phyloP scores from a whole-genome alignment of 768 basidiomycete genomes.

The Russula compacta region DNA sequence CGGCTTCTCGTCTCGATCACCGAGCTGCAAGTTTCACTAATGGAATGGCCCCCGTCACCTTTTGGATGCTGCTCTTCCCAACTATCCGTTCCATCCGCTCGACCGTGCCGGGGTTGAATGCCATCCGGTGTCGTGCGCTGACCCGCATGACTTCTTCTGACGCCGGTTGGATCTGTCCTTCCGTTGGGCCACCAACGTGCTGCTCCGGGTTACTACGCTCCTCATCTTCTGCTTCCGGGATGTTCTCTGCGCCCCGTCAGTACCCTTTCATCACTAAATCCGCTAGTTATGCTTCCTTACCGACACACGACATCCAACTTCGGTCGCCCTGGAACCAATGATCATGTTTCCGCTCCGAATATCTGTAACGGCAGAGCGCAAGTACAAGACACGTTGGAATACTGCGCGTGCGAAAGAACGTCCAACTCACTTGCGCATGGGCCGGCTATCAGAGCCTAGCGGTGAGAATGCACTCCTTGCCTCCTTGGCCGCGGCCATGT shows the following conservation, averaged over 20 bases:
- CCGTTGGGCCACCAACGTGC: constrained; percentile 10
- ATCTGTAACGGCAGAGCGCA: too few relatives aligned
- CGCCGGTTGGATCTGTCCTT: constrained; percentile 11
- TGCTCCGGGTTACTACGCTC: not conserved
- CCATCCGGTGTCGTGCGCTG: constrained; percentile 11
- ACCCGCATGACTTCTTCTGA: constrained; percentile 9
- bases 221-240: constrained; percentile 1
- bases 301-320: constrained; percentile 13
- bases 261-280: not conserved
- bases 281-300: not conserved
- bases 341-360: constrained; percentile 17
- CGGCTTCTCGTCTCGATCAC: not conserved
- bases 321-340: constrained; percentile 19
- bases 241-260: constrained; percentile 5
- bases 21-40: constrained; percentile 5
- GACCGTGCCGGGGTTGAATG: constrained; percentile 11
- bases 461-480: constrained; percentile 8
- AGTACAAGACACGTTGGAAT: too few relatives aligned
- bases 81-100: constrained; percentile 16
- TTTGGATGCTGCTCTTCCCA: constrained; percentile 10
- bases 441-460: constrained; percentile 13
- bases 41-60: constrained; percentile 8
- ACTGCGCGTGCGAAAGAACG: not conserved
- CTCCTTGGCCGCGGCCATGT: constrained; percentile 4
- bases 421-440: constrained; percentile 15